Percentiles rank a stretch among this genome's conserved stretches.
phyloP scores from a whole-genome alignment of 257 asterid species.

The Fraxinus anomala region DNA sequence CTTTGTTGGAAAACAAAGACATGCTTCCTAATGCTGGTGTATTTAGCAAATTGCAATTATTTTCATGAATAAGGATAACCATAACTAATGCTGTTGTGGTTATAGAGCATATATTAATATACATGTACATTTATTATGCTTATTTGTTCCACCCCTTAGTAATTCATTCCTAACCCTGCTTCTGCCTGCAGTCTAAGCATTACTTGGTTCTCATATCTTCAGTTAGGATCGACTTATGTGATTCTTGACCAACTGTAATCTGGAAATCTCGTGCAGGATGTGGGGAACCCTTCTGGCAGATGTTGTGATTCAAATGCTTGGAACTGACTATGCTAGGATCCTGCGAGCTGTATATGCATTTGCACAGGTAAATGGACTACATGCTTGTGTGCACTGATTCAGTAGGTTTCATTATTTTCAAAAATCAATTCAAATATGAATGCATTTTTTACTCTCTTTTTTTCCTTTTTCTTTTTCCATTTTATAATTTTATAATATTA shows the following conservation, averaged over 20 bases:
- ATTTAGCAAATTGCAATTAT: not conserved
- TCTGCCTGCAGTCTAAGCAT: not conserved
- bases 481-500: not conserved
- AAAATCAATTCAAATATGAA: not conserved
- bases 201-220: slow-evolving; percentile 11
- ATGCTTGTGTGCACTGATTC: slow-evolving; percentile 2
- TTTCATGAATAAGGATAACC: not conserved
- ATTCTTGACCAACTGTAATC: slow-evolving; percentile 10
- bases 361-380: slow-evolving; percentile 69
- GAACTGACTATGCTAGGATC: slow-evolving; percentile 93
- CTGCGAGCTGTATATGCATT: slow-evolving; percentile 83
- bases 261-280: slow-evolving; percentile 50
- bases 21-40: not conserved
- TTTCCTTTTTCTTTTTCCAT: slow-evolving; percentile 29
- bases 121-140: not conserved
- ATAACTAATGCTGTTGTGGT: not conserved
- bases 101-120: not conserved
- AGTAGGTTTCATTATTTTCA: not conserved
- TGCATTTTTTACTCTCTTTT: slow-evolving; percentile 14
- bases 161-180: not conserved
- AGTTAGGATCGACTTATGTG: not conserved
- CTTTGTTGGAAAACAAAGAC: not conserved
- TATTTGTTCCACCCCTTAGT: not conserved
- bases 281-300: slow-evolving; percentile 97
- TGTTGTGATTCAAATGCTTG: slow-evolving; percentile 92